Conservation (phyloP, 306 rosid genomes). For the Cicer cuneatum region DNA sequence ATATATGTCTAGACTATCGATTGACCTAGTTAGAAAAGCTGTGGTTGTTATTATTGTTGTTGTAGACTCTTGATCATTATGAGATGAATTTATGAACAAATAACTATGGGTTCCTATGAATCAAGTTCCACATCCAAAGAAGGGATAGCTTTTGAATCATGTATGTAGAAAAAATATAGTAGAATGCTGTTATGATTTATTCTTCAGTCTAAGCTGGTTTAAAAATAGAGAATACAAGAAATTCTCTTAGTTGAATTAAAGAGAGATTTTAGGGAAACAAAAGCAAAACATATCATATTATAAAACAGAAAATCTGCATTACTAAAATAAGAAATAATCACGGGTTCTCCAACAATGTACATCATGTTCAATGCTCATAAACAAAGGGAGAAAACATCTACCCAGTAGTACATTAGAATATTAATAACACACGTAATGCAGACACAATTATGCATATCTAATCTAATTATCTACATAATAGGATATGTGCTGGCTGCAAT, state of each 20-base stretch:
- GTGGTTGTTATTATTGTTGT: constrained; percentile 2
- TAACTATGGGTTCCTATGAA: constrained; percentile 9
- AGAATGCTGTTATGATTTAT: too few species aligned
- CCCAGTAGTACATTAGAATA: background rate
- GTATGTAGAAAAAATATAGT: background rate
- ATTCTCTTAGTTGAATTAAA: too few species aligned
- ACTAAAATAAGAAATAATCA: too few species aligned
- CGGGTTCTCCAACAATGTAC: too few species aligned
- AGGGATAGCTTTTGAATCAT: background rate
- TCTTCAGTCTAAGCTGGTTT: too few species aligned
- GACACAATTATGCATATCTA: constrained; percentile 29
- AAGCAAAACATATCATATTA: too few species aligned
- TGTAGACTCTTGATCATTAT: constrained; percentile 12
- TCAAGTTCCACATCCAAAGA: constrained; percentile 39
- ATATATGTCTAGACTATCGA: constrained; percentile 12
- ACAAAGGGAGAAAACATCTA: constrained; percentile 20
- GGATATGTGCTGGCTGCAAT: constrained; percentile 86
- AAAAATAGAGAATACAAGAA: too few species aligned
- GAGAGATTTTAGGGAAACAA: too few species aligned
- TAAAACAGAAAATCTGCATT: too few species aligned
- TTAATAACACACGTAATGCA: constrained; percentile 18
- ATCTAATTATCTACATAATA: constrained; percentile 42
- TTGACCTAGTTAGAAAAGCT: background rate
- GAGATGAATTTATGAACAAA: constrained; percentile 11
- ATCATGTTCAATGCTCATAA: constrained; percentile 28